Evolutionary conservation across 345 rosid genomes (phyloP), one percentile per base, ranked within the genome.

Genomic region (Lagerstroemia speciosa): DNA sequence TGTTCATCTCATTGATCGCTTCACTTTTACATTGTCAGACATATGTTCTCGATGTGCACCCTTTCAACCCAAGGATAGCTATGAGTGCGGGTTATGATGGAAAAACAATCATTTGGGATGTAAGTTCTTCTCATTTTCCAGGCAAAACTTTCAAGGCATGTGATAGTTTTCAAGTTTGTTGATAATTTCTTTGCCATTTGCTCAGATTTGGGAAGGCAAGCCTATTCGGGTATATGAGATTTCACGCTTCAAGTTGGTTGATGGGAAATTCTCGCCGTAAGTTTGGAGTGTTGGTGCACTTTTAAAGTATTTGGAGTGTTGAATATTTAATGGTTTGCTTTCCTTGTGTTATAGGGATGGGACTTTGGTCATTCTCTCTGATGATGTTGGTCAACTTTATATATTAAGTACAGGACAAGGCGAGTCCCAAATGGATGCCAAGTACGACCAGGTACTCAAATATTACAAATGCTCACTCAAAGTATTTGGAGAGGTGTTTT

Each of bases 1-100:
- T 52, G 41, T 62, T 50, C 52, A 72, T 62, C 19, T 53, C 62
- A 67, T 65, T 69, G 53, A 78, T 61, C 26, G 64, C 64, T 62
- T 16, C 60, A 27, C 65, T 58, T 69, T 70, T 77, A 37, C 73
- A 78, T 38, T 75, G 75, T 62, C 79, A 95, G 99, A 95, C 99
- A 27, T 94, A 92, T 83, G 98, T 95, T 77, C 83, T 95, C 77
- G 99, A 95, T 72, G 98, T 92, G 74, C 98, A 95, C 76, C 99
- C 99, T 78, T 90, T 92, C 83, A 92, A 95, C 77, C 98, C 97
- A 14, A 86, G 98, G 77, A 87, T 95, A 62, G 99, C 99, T 65
- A 95, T 95, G 99, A 95, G 98, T 79, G 98, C 98, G 72, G 99
- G 99, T 75, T 95, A 95, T 79, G 99, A 95, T 75, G 99, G 98